Evolutionary conservation across 495 filamentous ascomycete species (phyloP), one percentile per base, ranked within the genome.

Genomic region (Thermothielavioides terrestris): DNA sequence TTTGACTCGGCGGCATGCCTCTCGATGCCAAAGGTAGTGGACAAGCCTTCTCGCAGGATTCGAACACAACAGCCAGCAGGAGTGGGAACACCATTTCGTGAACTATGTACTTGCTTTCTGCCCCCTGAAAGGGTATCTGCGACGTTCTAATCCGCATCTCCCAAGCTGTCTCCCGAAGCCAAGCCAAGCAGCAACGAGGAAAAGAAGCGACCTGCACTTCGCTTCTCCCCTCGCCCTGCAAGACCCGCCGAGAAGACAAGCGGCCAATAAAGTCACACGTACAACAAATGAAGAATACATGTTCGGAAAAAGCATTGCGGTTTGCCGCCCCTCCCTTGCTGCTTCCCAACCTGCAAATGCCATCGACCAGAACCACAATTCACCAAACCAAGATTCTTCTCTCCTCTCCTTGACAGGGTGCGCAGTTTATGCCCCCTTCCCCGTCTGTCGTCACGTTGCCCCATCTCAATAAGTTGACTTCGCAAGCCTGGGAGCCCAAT

Each of bases 341-440:
- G 34, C 18, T 15, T 26, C 45, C 45, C 17, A 39, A 7, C 15
- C 35, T 54, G 51, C 31, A 47, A 51, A 54, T 51, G 46, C 42
- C 46, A 36, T 15, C 21, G n/a, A 49, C 39, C 40, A 22, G 20
- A 18, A 49, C 39, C 40, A 22, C 25, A 31, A 43, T 39, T 27
- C 42, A 55, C 37, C 39, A 36, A 22, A 36, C 2, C 20, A 32
- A 12, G n/a, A 34, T 28, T 26, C 22, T 40, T 20, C 27, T 9
- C n/a, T 30, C 12, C 17, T 14, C 6, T 9, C 22, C 15, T 10
- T 34, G 46, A 45, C 49, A 57, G 46, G 44, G 40, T 49, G 52
- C 54, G 52, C 54, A 60, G 23, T 55, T 55, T 60, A 53, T 62
- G 53, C 48, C 60, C 54, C n/a, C n/a, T n/a, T 46, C 51, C 56